phyloP scores from a whole-genome alignment of 495 filamentous ascomycete species.

The Aspergillus biplanus region DNA sequence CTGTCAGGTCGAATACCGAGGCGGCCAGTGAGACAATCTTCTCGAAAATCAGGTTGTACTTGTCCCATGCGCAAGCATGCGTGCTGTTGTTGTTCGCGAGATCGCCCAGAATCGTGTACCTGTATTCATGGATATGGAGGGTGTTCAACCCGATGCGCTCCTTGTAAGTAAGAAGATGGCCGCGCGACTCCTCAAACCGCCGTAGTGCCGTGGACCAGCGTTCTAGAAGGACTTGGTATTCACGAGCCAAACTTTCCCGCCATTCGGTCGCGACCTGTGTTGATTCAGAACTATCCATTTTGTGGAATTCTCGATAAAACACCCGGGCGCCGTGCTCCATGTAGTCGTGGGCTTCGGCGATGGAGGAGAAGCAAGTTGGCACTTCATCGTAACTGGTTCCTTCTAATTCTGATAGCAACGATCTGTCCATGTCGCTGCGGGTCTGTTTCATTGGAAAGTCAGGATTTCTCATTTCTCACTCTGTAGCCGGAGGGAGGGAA shows the following conservation, averaged over 20 bases:
- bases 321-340: constrained; percentile 21
- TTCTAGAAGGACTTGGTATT: constrained; percentile 15
- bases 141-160: constrained; percentile 24
- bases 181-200: constrained; percentile 19
- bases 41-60: constrained; percentile 26
- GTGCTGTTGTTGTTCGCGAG: not conserved
- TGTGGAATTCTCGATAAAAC: constrained; percentile 1
- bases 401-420: not conserved
- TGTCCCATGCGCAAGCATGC: constrained; percentile 22
- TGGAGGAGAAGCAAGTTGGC: constrained; percentile 20
- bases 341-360: constrained; percentile 29
- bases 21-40: constrained; percentile 31
- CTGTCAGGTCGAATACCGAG: constrained; percentile 16
- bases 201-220: constrained; percentile 26
- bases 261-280: not conserved
- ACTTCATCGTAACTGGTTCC: not conserved
- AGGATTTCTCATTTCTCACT: too few species aligned
- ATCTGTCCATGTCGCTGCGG: too few species aligned
- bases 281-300: not conserved
- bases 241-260: constrained; percentile 6
- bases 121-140: constrained; percentile 23
- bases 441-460: too few species aligned
- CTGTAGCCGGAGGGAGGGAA: not conserved
- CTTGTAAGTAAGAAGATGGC: constrained; percentile 16
- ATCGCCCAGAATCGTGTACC: constrained; percentile 17